phyloP scores from a whole-genome alignment of 768 basidiomycete species.

The Guyanaporus albipodus region DNA sequence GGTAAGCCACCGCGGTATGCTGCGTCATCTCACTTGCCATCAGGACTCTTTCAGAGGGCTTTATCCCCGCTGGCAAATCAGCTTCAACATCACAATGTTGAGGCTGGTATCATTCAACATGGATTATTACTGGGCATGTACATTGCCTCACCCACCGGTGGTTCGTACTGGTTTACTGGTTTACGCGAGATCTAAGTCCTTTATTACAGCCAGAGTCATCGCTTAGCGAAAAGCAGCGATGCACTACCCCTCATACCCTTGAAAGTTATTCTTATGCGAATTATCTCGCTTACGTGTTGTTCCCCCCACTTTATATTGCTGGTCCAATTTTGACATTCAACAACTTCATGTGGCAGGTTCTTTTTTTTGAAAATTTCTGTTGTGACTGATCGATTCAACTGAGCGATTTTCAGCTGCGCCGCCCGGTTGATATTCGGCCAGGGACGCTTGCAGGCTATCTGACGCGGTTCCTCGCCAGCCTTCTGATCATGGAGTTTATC shows the following conservation, averaged over 20 bases:
- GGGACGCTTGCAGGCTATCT: slow-evolving; percentile 51
- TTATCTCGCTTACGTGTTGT: slow-evolving; percentile 83
- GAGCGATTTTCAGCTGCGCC: slow-evolving; percentile 48
- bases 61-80: slow-evolving; percentile 89
- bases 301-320: slow-evolving; percentile 92
- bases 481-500: slow-evolving; percentile 86
- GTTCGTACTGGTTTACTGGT: slow-evolving; percentile 30
- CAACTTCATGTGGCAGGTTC: slow-evolving; percentile 90
- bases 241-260: slow-evolving; percentile 48
- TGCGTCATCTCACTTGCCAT: slow-evolving; percentile 6
- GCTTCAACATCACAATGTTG: slow-evolving; percentile 95
- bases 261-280: slow-evolving; percentile 63
- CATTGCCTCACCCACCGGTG: slow-evolving; percentile 35
- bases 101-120: slow-evolving; percentile 89
- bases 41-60: slow-evolving; percentile 70
- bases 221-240: slow-evolving; percentile 58
- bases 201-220: slow-evolving; percentile 24
- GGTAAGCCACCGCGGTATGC: slow-evolving; percentile 21
- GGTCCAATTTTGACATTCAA: slow-evolving; percentile 97
- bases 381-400: not conserved
- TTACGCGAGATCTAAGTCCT: slow-evolving; percentile 3
- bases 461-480: slow-evolving; percentile 62
- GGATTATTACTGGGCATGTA: slow-evolving; percentile 87
- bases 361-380: slow-evolving; percentile 15
- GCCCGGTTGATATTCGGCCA: slow-evolving; percentile 45